A percentile compares a stretch with the other conserved stretches of the same genome.
These are phyloP conservation scores for Eruca vesicaria DNA, from an alignment of 441 rosid genomes.

Conservation along the genomic window DNA sequence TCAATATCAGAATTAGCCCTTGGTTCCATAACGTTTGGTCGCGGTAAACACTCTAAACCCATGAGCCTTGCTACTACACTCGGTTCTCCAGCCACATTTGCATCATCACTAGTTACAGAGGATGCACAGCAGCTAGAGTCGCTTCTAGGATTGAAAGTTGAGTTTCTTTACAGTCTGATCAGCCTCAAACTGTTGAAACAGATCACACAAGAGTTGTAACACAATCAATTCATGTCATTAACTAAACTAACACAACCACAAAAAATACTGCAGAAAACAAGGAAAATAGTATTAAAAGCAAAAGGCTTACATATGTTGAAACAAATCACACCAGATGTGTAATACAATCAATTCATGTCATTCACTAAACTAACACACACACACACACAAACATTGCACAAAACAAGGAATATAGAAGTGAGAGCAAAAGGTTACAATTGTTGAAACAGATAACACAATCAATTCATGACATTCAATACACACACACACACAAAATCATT, in stretches of 20 bases:
- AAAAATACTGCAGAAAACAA: not conserved
- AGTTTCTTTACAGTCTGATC: slow-evolving; percentile 55
- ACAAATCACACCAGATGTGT: slow-evolving; percentile 4
- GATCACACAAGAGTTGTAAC: not conserved
- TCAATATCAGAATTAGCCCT: slow-evolving; percentile 52
- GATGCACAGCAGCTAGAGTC: slow-evolving; percentile 92
- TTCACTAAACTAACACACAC: slow-evolving; percentile 32
- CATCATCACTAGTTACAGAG: slow-evolving; percentile 86
- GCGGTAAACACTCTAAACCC: slow-evolving; percentile 90
- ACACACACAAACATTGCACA: not conserved
- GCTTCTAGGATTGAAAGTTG: slow-evolving; percentile 55
- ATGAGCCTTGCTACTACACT: slow-evolving; percentile 95
- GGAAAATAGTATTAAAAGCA: not conserved
- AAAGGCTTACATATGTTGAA: slow-evolving; percentile 28
- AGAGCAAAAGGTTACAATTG: not conserved
- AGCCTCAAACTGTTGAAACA: slow-evolving; percentile 60
- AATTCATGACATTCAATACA: slow-evolving; percentile 33
- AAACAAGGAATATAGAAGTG: not conserved
- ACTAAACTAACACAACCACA: slow-evolving; percentile 35
- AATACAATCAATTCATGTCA: not conserved
- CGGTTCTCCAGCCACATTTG: slow-evolving; percentile 74
- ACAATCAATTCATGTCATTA: not conserved
- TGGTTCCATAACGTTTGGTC: slow-evolving; percentile 49
- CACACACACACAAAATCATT: not conserved
- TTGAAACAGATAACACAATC: slow-evolving; percentile 18